Conservation (phyloP, 2,329 filamentous ascomycete genomes). For the Alternaria rosae region DNA sequence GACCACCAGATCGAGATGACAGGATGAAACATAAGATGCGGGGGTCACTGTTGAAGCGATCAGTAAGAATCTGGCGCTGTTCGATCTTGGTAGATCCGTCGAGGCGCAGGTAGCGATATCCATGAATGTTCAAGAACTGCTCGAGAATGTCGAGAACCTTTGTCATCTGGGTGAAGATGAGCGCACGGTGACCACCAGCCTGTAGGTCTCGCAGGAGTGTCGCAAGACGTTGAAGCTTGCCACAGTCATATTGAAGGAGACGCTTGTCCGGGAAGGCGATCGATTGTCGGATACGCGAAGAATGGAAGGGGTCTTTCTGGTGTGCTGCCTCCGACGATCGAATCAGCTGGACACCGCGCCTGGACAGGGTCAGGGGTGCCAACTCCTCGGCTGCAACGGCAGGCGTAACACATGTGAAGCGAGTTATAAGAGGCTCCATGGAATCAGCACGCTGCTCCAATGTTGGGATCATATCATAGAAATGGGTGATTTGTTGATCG, state of each 20-base stretch:
- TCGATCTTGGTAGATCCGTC: slow-evolving; percentile 98
- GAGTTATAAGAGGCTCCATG: slow-evolving; percentile 78
- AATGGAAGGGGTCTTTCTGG: slow-evolving; percentile 84
- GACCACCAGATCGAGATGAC: slow-evolving; percentile 89
- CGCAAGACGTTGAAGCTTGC: slow-evolving; percentile 91
- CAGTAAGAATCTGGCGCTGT: slow-evolving; percentile 91
- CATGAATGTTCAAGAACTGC: slow-evolving; percentile 96
- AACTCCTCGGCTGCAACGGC: slow-evolving; percentile 84
- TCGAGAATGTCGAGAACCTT: slow-evolving; percentile 97
- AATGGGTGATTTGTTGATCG: slow-evolving; percentile 69
- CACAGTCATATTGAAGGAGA: slow-evolving; percentile 96
- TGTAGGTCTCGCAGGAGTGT: slow-evolving; percentile 85
- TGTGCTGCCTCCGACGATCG: slow-evolving; percentile 63
- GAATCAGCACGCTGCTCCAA: slow-evolving; percentile 74
- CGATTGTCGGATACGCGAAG: slow-evolving; percentile 87
- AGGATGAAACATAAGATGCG: slow-evolving; percentile 95
- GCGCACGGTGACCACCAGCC: slow-evolving; percentile 85
- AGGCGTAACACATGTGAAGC: slow-evolving; percentile 92
- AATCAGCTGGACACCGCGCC: slow-evolving; percentile 64
- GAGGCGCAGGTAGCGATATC: slow-evolving; percentile 92
- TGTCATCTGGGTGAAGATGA: slow-evolving; percentile 99
- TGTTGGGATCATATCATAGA: slow-evolving; percentile 75
- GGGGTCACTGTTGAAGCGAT: slow-evolving; percentile 94
- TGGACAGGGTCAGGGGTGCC: slow-evolving; percentile 68
- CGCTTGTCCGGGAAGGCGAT: slow-evolving; percentile 98